Percentiles rank a stretch among this genome's conserved stretches.
Conservation (phyloP, 805 yeast species). For the Zygoascus ofunaensis region DNA sequence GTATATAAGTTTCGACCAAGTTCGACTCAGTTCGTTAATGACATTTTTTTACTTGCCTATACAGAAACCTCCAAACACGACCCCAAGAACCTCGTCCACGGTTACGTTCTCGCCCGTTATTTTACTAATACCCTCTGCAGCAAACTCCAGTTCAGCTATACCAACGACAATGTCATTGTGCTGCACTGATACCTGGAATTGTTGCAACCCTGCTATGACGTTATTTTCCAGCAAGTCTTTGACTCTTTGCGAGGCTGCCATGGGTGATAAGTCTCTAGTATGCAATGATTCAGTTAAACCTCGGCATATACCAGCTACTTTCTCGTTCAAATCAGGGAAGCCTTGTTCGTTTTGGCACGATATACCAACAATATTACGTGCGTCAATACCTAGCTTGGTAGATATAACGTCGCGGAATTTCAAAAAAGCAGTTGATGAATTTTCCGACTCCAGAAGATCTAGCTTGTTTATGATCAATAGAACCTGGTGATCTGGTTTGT, state of each 20-base stretch:
- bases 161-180: slow-evolving; percentile 68
- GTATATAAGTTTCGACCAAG: too few species aligned
- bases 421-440: not conserved
- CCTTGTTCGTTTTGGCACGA: slow-evolving; percentile 61
- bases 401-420: not conserved
- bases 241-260: slow-evolving; percentile 65
- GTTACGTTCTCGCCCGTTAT: slow-evolving; percentile 87
- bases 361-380: slow-evolving; percentile 25
- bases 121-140: slow-evolving; percentile 83
- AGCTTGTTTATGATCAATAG: slow-evolving; percentile 28
- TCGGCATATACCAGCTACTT: slow-evolving; percentile 41
- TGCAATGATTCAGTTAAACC: slow-evolving; percentile 35
- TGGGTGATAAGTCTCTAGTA: slow-evolving; percentile 39
- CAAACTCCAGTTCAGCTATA: slow-evolving; percentile 59
- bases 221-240: slow-evolving; percentile 68
- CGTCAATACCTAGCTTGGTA: slow-evolving; percentile 12
- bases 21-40: too few species aligned
- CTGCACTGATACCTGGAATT: slow-evolving; percentile 34
- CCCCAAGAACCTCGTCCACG: slow-evolving; percentile 82
- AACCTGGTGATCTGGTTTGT: slow-evolving; percentile 13
- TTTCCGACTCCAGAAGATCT: slow-evolving; percentile 15
- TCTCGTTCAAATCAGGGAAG: slow-evolving; percentile 36
- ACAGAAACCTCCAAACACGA: slow-evolving; percentile 85
- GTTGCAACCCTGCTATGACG: slow-evolving; percentile 64
- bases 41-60: slow-evolving; percentile 88